These are phyloP conservation scores for Cynanchum wilfordii DNA, from an alignment of 257 asterid genomes.

Conservation along the genomic window DNA sequence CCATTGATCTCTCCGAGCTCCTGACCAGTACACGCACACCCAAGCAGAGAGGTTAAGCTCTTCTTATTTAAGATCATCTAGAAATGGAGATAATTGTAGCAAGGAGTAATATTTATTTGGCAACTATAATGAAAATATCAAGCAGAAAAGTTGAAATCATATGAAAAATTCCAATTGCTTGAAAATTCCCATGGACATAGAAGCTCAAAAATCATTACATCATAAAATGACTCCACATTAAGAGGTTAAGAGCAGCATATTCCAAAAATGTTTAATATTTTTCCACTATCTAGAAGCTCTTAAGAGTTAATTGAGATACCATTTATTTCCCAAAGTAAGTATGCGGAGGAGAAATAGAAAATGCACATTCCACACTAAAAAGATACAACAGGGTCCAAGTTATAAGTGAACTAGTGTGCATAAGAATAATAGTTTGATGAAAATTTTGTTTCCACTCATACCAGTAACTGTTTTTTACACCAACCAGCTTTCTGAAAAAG, in stretches of 20 bases:
- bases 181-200: not conserved
- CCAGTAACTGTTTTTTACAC: not conserved
- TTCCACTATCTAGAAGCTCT: not conserved
- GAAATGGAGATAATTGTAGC: not conserved
- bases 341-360: not conserved
- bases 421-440: not conserved
- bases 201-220: not conserved
- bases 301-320: not conserved
- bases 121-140: no score
- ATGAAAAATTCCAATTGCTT: not conserved
- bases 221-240: not conserved
- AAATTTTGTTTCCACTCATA: not conserved
- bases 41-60: not conserved
- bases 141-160: not conserved
- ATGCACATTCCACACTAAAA: not conserved
- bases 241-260: not conserved
- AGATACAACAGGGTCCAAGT: not conserved
- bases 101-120: not conserved
- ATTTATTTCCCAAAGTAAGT: not conserved
- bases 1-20: constrained; percentile 70
- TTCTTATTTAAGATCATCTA: not conserved
- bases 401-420: not conserved
- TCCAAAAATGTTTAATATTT: not conserved
- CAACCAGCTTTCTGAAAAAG: not conserved
- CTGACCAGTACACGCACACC: constrained; percentile 26